Conservation (phyloP, 2,329 filamentous ascomycete genomes). For the Talaromyces sp. region DNA sequence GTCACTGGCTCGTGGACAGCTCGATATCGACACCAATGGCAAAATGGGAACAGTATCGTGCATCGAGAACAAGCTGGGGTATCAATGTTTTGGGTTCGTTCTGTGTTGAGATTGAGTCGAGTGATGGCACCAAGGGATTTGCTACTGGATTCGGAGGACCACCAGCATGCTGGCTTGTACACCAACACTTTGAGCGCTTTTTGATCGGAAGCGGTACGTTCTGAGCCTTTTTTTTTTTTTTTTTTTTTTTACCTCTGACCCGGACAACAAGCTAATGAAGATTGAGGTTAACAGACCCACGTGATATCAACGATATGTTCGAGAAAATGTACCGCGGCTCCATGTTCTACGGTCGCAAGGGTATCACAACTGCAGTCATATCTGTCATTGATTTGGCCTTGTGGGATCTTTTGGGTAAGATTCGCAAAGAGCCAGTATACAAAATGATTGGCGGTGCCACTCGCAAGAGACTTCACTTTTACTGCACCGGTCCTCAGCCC, state of each 20-base stretch:
- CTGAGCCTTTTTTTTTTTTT: no score
- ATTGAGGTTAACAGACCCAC: constrained; percentile 59
- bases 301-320: constrained; percentile 87
- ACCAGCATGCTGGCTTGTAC: constrained; percentile 88
- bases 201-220: constrained; percentile 68
- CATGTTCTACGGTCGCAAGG: constrained; percentile 96
- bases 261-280: background rate
- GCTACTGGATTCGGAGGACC: constrained; percentile 92
- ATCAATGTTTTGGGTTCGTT: constrained; percentile 95
- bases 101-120: constrained; percentile 82
- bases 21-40: constrained; percentile 92
- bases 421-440: constrained; percentile 89
- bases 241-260: background rate
- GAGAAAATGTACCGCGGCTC: constrained; percentile 95
- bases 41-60: constrained; percentile 80
- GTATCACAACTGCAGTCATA: constrained; percentile 83
- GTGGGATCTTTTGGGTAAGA: constrained; percentile 89
- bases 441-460: constrained; percentile 91
- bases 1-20: constrained; percentile 79
- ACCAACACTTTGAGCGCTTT: constrained; percentile 92
- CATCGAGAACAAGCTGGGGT: constrained; percentile 86
- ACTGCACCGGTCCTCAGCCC: constrained; percentile 89
- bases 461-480: constrained; percentile 78
- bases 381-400: constrained; percentile 90
- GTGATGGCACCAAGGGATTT: constrained; percentile 88